phyloP scores from a whole-genome alignment of 2,329 filamentous ascomycete genomes.

The Ceratocystis destructans region DNA sequence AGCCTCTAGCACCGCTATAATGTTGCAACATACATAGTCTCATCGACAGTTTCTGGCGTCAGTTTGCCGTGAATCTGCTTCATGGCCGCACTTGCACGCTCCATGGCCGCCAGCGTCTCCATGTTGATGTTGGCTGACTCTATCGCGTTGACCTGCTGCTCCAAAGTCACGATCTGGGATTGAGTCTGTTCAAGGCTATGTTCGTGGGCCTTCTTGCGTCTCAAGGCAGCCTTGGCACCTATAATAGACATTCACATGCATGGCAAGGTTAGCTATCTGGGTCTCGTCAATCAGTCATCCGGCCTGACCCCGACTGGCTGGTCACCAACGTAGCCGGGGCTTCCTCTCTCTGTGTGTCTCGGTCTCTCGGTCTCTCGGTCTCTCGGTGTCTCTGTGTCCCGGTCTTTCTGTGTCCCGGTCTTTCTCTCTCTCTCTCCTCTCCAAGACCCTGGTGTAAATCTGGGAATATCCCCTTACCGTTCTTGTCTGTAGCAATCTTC shows the following conservation, averaged over 20 bases:
- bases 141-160: conserved; percentile 92
- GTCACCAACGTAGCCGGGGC: neutral
- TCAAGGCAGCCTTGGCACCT: conserved; percentile 83
- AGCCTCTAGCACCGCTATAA: neutral
- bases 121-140: conserved; percentile 98
- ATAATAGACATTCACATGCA: conserved; percentile 20
- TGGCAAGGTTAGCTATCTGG: neutral
- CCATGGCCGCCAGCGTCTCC: conserved; percentile 88
- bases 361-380: no score
- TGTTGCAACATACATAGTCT: conserved; percentile 62
- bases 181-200: conserved; percentile 82
- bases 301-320: neutral
- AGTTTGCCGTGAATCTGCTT: conserved; percentile 81
- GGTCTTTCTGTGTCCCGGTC: no score
- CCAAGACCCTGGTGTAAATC: no score
- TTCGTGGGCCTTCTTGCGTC: conserved; percentile 90
- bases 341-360: no score
- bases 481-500: conserved; percentile 80
- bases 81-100: conserved; percentile 82
- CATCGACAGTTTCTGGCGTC: conserved; percentile 86
- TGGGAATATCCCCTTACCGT: conserved; percentile 44
- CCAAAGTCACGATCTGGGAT: conserved; percentile 78
- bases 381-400: no score
- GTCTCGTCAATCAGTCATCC: neutral
- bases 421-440: no score